phyloP scores from a whole-genome alignment of 495 filamentous ascomycete species.

The Cryomyces antarcticus region DNA sequence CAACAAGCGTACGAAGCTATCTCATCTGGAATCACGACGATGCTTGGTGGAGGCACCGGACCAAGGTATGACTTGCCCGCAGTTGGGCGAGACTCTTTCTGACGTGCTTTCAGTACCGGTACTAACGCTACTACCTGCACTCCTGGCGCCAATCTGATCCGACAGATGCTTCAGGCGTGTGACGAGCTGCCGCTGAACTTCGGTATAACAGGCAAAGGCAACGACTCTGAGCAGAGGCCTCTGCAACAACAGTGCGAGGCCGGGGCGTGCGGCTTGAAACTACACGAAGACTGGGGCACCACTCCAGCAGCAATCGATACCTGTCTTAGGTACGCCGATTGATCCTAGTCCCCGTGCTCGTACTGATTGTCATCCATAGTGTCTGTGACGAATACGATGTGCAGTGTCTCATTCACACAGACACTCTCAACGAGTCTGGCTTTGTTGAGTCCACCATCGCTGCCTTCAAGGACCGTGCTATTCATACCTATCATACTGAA shows the following conservation, averaged over 20 bases:
- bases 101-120: slow-evolving; percentile 41
- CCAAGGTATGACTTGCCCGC: slow-evolving; percentile 32
- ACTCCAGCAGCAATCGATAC: slow-evolving; percentile 86
- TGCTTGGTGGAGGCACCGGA: slow-evolving; percentile 88
- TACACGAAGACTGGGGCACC: slow-evolving; percentile 95
- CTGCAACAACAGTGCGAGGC: slow-evolving; percentile 67
- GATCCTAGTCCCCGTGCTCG: not conserved
- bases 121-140: slow-evolving; percentile 94
- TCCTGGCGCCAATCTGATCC: slow-evolving; percentile 62
- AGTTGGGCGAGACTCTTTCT: slow-evolving; percentile 2
- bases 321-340: slow-evolving; percentile 32
- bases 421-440: slow-evolving; percentile 92
- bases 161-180: slow-evolving; percentile 81
- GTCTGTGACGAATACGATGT: slow-evolving; percentile 86
- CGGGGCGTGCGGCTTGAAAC: slow-evolving; percentile 77
- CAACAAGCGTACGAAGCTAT: slow-evolving; percentile 81
- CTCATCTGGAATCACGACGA: slow-evolving; percentile 73
- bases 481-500: slow-evolving; percentile 98
- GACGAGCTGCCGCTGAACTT: slow-evolving; percentile 79
- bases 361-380: not conserved
- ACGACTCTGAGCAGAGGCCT: slow-evolving; percentile 53
- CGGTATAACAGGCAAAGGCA: slow-evolving; percentile 92
- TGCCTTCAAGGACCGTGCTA: slow-evolving; percentile 74
- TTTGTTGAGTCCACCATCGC: slow-evolving; percentile 86
- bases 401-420: slow-evolving; percentile 92